Evolutionary conservation across 2,329 filamentous ascomycete genomes (phyloP).

Genomic region (Penicillium vulpinum): DNA sequence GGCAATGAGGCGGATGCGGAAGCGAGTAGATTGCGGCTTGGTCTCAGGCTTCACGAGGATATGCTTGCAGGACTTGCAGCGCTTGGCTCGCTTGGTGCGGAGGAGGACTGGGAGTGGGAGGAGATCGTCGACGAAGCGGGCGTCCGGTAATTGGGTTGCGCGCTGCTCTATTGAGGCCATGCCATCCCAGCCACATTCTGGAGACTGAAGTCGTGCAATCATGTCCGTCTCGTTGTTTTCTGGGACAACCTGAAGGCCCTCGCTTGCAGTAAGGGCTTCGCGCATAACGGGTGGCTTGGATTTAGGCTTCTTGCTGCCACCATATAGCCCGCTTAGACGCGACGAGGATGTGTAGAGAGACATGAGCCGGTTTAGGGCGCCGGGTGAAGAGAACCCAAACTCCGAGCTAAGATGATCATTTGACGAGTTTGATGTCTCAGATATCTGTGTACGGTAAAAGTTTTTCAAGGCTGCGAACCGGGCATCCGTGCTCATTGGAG

Average conservation of each 20-base stretch:
- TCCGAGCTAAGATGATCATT: conserved; percentile 54
- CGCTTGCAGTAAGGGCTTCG: conserved; percentile 68
- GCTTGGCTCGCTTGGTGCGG: conserved; percentile 89
- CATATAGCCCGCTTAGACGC: conserved; percentile 55
- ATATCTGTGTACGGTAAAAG: conserved; percentile 80
- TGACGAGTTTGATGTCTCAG: conserved; percentile 58
- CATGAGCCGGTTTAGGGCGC: conserved; percentile 84
- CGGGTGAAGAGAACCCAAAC: conserved; percentile 67
- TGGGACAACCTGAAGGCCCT: conserved; percentile 68
- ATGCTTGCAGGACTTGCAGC: conserved; percentile 87
- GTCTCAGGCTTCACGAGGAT: conserved; percentile 93
- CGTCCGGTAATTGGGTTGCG: conserved; percentile 49
- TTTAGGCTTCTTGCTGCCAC: conserved; percentile 63
- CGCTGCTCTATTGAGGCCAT: conserved; percentile 59
- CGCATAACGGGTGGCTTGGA: conserved; percentile 73
- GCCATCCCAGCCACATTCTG: conserved; percentile 60
- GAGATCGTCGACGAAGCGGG: conserved; percentile 70
- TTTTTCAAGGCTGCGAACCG: conserved; percentile 72
- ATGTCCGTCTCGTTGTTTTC: conserved; percentile 61
- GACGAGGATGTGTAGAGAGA: conserved; percentile 70
- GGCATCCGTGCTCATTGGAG: conserved; percentile 61
- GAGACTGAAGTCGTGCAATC: conserved; percentile 59
- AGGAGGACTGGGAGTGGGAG: conserved; percentile 80
- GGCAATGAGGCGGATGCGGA: conserved; percentile 88
- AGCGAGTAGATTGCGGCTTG: conserved; percentile 84